Conservation (phyloP, 2,329 filamentous ascomycete species). For the Botryotinia narcissicola region DNA sequence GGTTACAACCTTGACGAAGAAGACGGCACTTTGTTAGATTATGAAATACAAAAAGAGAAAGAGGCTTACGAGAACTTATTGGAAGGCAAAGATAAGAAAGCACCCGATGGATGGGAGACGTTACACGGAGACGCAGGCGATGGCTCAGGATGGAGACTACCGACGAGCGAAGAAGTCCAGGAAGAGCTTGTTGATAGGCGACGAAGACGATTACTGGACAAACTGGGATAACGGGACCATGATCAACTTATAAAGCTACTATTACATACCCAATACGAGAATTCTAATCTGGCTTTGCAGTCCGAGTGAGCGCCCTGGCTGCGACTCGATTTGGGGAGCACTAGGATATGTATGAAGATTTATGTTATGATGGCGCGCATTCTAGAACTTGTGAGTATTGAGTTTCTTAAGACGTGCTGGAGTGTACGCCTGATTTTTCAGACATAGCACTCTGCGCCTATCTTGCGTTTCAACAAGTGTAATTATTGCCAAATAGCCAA, state of each 20-base stretch:
- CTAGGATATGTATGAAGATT: not conserved
- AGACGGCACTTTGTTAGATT: slow-evolving; percentile 74
- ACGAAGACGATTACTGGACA: slow-evolving; percentile 79
- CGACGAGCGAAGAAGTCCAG: slow-evolving; percentile 89
- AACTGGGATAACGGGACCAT: slow-evolving; percentile 43
- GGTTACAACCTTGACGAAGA: slow-evolving; percentile 93
- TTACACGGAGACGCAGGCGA: slow-evolving; percentile 86
- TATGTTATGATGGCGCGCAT: not conserved
- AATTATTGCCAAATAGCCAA: not conserved
- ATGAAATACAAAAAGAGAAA: slow-evolving; percentile 80
- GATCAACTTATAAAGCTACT: not conserved
- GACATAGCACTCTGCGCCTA: not conserved
- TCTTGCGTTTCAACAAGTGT: not conserved
- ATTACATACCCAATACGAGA: slow-evolving; percentile 4
- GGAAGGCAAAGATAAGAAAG: slow-evolving; percentile 53
- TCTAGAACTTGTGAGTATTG: not conserved
- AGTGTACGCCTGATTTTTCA: not conserved
- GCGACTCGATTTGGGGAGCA: not conserved
- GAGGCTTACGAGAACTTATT: slow-evolving; percentile 72
- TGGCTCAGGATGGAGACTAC: slow-evolving; percentile 77
- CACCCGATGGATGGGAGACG: slow-evolving; percentile 73
- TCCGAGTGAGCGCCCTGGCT: not conserved
- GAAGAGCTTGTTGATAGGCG: slow-evolving; percentile 86
- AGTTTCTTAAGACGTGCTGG: not conserved
- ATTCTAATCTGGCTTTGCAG: not conserved